Base-by-base conservation (phyloP, 352 stramenopile genomes). In the Phytophthora syringae region DNA sequence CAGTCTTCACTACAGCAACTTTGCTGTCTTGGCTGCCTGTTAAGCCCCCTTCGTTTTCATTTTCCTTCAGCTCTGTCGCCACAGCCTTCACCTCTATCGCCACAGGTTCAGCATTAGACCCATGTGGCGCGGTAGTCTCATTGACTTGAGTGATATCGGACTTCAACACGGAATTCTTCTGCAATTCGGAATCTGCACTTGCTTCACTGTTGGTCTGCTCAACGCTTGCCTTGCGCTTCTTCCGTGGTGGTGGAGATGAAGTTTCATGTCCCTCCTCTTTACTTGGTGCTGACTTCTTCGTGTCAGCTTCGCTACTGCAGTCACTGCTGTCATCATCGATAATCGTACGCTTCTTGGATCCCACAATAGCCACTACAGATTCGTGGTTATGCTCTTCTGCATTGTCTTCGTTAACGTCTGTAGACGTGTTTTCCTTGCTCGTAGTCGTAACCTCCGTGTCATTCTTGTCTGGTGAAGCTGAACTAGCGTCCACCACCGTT, bases 311-410 rank as follows among this genome's bases (percentile, higher is more conserved):
- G 24, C 68, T 81, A 52, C 44, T 68, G 64, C 77, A 84, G 40
- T 84, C 78, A 16, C 72, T 81, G 49, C 68, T 79, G 56, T 90
- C 81, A 51, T 90, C 81, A 20, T 88, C 79, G 30, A 90, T 74
- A 56, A 90, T 87, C 47, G 79, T 74, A 50, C 79, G 70, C 48
- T 90, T 90, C 63, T 84, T 89, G 13, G 70, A 65, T 18, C 74
- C 68, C 6, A 74, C 48, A 24, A 70, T 22, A 22, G 52, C 40
- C 48, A 71, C 60, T 32, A 63, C 63, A n/a, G 58, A 27, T 44
- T 49, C 16, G 36, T 70, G 57, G 10, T 36, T 36, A 25, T 69
- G 67, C 20, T 65, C 42, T 34, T 39, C 30, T 44, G 61, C 64
- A 70, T 67, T 60, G 25, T 76, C 67, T 59, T 73, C 52, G 37